Base-by-base conservation (phyloP, 768 basidiomycete genomes). In the Agaricus blazei region DNA sequence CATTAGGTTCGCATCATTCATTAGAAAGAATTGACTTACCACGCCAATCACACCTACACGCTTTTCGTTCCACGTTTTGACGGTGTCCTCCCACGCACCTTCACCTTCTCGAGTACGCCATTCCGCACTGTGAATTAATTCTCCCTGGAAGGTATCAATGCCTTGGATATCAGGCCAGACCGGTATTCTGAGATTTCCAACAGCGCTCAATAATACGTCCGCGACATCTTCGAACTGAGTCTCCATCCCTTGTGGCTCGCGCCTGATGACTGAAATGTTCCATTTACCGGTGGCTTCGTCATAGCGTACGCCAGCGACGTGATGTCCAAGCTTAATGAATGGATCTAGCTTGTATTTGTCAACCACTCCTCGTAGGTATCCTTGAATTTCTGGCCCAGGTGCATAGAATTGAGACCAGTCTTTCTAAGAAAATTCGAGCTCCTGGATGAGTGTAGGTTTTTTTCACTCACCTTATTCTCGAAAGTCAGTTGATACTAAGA, bases 121-220 rank as follows among this genome's bases (percentile, higher is more conserved):
- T 1, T 76, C 64, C 0, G 85, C 87, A n/a, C 81, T 82, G 60
- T 90, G 87, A 1, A 84, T 67, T 12, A 86, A 65, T 48, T 69
- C 72, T 3, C 87, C 87, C 57, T 76, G 69, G 67, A 83, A 88
- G 7, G 65, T 70, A 14, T 80, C 67, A 28, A 87, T 64, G 3
- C 84, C 85, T 8, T 71, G 65, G 43, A 88, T 85, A 43, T 83
- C 76, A 2, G 87, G 87, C 87, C 84, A 87, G 27, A 75, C 71
- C 84, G 84, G 87, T 6, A 80, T 67, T 48, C 79, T 82, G 44
- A 85, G 64, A 9, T 59, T 59, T 3, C 84, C 84, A 19, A 78
- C 65, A n/a, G 75, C 78, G 12, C 77, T 78, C 48, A 88, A 74
- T 36, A 87, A 70, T 0, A 86, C 70, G 56, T 87, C 84, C 1